A percentile compares a stretch with the other conserved stretches of the same genome.
These are phyloP conservation scores for Yamadazyma sp. DNA, from an alignment of 1,139 yeast species.

Conservation along the genomic window DNA sequence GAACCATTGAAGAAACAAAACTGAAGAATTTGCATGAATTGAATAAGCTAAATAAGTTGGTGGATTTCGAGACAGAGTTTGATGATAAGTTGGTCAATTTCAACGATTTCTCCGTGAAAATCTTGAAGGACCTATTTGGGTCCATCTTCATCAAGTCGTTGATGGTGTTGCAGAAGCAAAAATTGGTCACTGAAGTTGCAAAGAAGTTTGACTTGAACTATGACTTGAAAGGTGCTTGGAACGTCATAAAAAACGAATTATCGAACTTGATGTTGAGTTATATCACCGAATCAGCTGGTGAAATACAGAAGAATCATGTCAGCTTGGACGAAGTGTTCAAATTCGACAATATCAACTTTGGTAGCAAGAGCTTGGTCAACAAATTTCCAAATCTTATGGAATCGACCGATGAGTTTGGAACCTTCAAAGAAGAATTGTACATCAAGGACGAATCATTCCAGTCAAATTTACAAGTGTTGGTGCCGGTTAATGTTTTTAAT, in stretches of 20 bases:
- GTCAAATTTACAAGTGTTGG: slow-evolving; percentile 63
- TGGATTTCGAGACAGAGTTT: slow-evolving; percentile 20
- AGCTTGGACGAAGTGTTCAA: slow-evolving; percentile 39
- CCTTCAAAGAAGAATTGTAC: slow-evolving; percentile 38
- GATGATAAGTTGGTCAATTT: slow-evolving; percentile 27
- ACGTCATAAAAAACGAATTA: slow-evolving; percentile 56
- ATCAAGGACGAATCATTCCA: slow-evolving; percentile 57
- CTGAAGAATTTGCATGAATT: slow-evolving; percentile 37
- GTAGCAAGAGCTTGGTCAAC: slow-evolving; percentile 12
- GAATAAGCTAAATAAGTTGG: slow-evolving; percentile 32
- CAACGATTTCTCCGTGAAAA: slow-evolving; percentile 53
- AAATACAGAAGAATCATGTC: slow-evolving; percentile 8
- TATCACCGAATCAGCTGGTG: slow-evolving; percentile 28
- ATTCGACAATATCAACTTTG: slow-evolving; percentile 46
- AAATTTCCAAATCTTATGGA: slow-evolving; percentile 15
- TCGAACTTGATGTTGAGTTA: slow-evolving; percentile 57
- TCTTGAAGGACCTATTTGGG: slow-evolving; percentile 71
- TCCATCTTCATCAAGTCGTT: slow-evolving; percentile 62
- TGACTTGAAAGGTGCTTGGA: slow-evolving; percentile 59
- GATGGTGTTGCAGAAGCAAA: slow-evolving; percentile 68
- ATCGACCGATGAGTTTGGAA: slow-evolving; percentile 6
- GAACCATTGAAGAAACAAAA: slow-evolving; percentile 65
- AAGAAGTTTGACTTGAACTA: slow-evolving; percentile 12
- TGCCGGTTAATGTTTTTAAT: slow-evolving; percentile 75
- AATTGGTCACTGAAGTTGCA: slow-evolving; percentile 59